Conservation (phyloP, 2,329 filamentous ascomycete genomes). For the Fusarium paranaense region DNA sequence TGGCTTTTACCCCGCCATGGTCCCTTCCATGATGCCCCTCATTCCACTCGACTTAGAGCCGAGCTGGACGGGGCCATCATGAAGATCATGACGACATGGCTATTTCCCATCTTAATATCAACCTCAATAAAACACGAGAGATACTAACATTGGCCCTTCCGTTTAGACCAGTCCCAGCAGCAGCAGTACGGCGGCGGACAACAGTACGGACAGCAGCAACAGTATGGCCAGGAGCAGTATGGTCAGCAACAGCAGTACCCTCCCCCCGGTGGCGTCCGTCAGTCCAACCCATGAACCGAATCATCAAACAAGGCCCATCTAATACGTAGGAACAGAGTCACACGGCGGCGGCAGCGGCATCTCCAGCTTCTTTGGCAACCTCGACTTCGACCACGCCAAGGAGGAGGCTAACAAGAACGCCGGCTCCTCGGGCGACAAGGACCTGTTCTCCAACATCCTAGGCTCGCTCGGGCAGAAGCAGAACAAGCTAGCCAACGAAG, state of each 20-base stretch:
- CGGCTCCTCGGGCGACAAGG: conserved; percentile 58
- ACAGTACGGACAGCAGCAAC: conserved; percentile 18
- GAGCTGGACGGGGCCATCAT: not conserved
- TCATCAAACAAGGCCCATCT: not conserved
- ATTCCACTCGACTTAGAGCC: not conserved
- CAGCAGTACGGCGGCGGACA: conserved; percentile 20
- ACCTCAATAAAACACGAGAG: not conserved
- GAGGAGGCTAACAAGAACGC: conserved; percentile 60
- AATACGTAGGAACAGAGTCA: conserved; percentile 43
- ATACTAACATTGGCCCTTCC: conserved; percentile 9
- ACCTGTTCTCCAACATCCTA: conserved; percentile 63
- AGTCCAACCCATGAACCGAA: conserved; percentile 26
- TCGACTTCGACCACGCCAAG: conserved; percentile 61
- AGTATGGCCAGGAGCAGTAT: conserved; percentile 20
- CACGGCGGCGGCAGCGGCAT: conserved; percentile 50
- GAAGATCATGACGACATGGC: not conserved
- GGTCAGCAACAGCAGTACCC: conserved; percentile 38
- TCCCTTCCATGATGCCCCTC: conserved; percentile 31
- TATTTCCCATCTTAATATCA: not conserved
- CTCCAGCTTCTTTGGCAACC: conserved; percentile 56
- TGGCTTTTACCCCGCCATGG: conserved; percentile 39
- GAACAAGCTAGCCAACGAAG: conserved; percentile 59
- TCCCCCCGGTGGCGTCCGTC: conserved; percentile 42
- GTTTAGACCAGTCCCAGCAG: conserved; percentile 26
- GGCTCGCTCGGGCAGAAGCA: conserved; percentile 62